These are phyloP conservation scores for Xylaria sp. DNA, from an alignment of 2,329 filamentous ascomycete genomes.

Conservation along the genomic window DNA sequence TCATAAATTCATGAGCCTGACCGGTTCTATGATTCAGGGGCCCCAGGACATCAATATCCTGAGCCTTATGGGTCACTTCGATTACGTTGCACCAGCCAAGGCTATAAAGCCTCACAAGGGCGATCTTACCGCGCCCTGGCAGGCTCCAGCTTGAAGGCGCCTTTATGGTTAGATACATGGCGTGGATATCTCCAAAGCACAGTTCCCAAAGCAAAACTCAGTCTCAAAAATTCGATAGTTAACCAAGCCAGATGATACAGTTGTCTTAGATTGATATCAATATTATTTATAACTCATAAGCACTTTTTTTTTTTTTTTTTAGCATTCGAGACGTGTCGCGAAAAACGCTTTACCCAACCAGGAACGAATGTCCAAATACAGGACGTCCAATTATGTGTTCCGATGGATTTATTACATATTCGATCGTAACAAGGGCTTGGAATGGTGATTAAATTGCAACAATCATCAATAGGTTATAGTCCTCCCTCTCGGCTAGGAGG, in stretches of 20 bases:
- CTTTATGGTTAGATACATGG: no score
- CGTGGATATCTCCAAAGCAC: no score
- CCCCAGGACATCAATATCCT: conserved; percentile 13
- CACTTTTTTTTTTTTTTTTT: background rate
- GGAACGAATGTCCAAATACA: background rate
- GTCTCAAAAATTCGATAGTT: background rate
- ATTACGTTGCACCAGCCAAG: conserved; percentile 14
- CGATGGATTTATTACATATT: no score
- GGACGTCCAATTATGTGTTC: no score
- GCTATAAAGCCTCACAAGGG: background rate
- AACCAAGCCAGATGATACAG: background rate
- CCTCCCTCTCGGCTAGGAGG: no score
- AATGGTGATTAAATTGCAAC: no score
- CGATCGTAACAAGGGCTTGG: no score
- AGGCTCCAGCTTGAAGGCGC: background rate
- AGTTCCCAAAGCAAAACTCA: background rate
- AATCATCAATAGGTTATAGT: no score
- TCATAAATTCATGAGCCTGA: conserved; percentile 14
- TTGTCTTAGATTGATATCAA: background rate
- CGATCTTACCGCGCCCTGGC: conserved; percentile 19
- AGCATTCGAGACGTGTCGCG: background rate
- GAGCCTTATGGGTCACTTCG: conserved; percentile 6
- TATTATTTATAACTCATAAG: background rate
- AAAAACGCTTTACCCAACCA: background rate
- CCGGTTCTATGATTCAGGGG: background rate